Conservation (phyloP, 805 yeast genomes). For the Limtongia smithiae region DNA sequence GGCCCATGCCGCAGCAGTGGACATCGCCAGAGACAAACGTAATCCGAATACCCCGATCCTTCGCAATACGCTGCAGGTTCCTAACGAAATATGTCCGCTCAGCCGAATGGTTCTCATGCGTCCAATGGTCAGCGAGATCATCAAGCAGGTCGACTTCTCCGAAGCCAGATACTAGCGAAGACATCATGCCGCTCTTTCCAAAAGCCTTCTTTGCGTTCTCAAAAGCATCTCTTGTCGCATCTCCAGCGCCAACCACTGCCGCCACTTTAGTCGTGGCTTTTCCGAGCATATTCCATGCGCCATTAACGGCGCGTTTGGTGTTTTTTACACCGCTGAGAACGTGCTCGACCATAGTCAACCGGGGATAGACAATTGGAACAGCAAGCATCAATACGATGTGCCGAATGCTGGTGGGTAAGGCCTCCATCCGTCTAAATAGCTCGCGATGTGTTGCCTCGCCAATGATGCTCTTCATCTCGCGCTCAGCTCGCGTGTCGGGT, state of each 20-base stretch:
- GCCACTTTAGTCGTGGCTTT: slow-evolving; percentile 41
- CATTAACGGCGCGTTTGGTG: slow-evolving; percentile 38
- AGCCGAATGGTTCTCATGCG: slow-evolving; percentile 76
- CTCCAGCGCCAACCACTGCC: slow-evolving; percentile 55
- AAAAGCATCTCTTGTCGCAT: slow-evolving; percentile 26
- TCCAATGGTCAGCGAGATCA: slow-evolving; percentile 96
- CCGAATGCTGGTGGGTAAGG: slow-evolving; percentile 55
- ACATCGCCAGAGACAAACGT: slow-evolving; percentile 93
- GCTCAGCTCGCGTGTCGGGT: slow-evolving; percentile 89
- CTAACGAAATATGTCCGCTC: slow-evolving; percentile 74
- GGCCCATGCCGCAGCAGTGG: slow-evolving; percentile 79
- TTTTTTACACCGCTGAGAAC: slow-evolving; percentile 47
- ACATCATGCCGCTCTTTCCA: slow-evolving; percentile 44
- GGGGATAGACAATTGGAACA: slow-evolving; percentile 91
- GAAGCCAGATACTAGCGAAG: slow-evolving; percentile 82
- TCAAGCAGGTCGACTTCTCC: slow-evolving; percentile 89
- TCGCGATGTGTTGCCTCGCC: slow-evolving; percentile 52
- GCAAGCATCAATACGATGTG: slow-evolving; percentile 84
- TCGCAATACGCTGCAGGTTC: slow-evolving; percentile 62
- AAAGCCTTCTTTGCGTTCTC: slow-evolving; percentile 36
- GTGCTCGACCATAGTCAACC: slow-evolving; percentile 86
- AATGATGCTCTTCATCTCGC: slow-evolving; percentile 60
- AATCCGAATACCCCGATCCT: slow-evolving; percentile 60
- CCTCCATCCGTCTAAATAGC: slow-evolving; percentile 61
- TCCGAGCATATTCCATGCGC: slow-evolving; percentile 27